A percentile compares a stretch with the other conserved stretches of the same genome.
Evolutionary conservation across 1,284 basidiomycete species (phyloP).

Genomic region (Inonotus obliquus): DNA sequence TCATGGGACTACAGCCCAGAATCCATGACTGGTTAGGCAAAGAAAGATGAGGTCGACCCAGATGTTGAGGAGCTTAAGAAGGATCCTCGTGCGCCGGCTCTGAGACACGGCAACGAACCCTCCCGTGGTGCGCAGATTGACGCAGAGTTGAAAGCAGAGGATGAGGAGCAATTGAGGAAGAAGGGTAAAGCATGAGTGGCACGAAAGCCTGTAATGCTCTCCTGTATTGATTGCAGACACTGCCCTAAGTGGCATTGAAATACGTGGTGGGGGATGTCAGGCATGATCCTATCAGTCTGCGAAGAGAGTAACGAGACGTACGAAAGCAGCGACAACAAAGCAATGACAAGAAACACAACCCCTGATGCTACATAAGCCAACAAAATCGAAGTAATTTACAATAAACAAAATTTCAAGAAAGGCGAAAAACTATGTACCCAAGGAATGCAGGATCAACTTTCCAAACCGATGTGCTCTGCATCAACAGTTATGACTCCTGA

Average conservation of each 20-base stretch:
- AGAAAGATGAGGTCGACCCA: constrained; percentile 22
- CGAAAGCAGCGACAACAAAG: no score
- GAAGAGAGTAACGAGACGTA: no score
- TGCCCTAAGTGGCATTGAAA: no score
- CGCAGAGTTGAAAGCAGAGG: constrained; percentile 48
- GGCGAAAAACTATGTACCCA: no score
- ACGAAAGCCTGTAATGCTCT: neutral
- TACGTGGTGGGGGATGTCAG: no score
- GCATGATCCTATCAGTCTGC: no score
- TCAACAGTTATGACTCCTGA: neutral
- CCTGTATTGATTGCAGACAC: neutral
- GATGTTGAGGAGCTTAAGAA: constrained; percentile 25
- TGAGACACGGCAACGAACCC: constrained; percentile 53
- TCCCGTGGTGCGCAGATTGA: constrained; percentile 58
- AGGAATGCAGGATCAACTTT: no score
- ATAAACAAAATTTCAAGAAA: no score
- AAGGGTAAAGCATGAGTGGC: constrained; percentile 38
- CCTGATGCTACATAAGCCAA: no score
- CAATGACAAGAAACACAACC: no score
- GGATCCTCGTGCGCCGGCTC: constrained; percentile 41
- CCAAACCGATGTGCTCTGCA: no score
- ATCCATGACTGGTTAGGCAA: neutral
- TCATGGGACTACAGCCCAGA: neutral
- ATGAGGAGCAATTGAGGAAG: constrained; percentile 41
- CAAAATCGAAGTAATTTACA: no score